Evolutionary conservation across 192 early-diverging fungal species (phyloP), one percentile per base, ranked within the genome.

Genomic region (Coemansia sp.): DNA sequence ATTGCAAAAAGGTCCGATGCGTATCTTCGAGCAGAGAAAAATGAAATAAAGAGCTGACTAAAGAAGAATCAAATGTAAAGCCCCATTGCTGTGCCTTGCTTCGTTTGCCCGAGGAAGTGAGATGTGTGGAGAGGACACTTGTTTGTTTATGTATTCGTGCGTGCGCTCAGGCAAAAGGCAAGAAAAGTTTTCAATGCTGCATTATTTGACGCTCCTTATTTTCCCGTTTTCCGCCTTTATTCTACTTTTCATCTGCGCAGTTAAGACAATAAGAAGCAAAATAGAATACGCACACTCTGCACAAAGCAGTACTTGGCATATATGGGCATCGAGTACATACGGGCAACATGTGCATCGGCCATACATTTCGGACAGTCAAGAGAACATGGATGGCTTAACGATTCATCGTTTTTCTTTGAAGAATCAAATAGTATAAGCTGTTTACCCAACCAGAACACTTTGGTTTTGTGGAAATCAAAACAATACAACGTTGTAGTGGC

Each of bases 301-400:
- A 30, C 27, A 30, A 30, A 46, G 45, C 45, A 46, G 45, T 19
- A 19, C 45, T 46, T 46, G 47, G 47, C 38, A 21, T 59, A 49
- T 40, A 49, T 38, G 44, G 33, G 57, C 57, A 59, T 33, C 25
- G 25, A 24, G 25, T 7, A 30, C 44, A 58, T 58, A 58, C 44
- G 25, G 56, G 33, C 56, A 47, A 30, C 43, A 58, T 58, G 45
- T 46, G 56, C 44, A 46, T 59, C 19, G 57, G 58, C 58, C 58
- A 59, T 49, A 59, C 58, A 59, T 51, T 15, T 23, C 47, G 58
- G 58, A 59, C 58, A 59, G 43, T 11, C 30, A 51, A 51, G 25
- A 51, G 6, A 51, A 24, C 21, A 51, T 15, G 11, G 6, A 33
- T 51, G 27, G 27, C 27, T 30, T 30, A 30, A 30, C 27, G 27